Conservation (phyloP, 2,329 filamentous ascomycete species). For the Rugonectria rugulosa region DNA sequence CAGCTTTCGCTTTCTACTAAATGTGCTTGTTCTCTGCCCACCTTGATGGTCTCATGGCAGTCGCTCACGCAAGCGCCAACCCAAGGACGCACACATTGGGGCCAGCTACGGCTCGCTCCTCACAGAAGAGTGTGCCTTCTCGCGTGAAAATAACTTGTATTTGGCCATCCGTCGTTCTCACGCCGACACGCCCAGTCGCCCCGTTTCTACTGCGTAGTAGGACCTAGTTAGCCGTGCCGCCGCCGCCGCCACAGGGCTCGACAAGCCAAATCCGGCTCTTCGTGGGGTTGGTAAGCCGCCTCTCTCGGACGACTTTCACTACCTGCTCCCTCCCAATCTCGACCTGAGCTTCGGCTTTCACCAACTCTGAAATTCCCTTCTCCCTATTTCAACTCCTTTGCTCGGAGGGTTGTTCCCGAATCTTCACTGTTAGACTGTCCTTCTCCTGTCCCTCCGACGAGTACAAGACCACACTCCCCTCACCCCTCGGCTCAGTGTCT, state of each 20-base stretch:
- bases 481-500: slow-evolving; percentile 21
- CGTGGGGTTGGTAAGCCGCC: slow-evolving; percentile 20
- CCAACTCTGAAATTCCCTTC: too few species aligned
- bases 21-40: background rate
- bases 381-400: background rate
- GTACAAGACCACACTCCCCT: slow-evolving; percentile 12
- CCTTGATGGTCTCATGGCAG: background rate
- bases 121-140: slow-evolving; percentile 11
- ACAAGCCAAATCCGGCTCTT: slow-evolving; percentile 35
- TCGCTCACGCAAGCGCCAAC: background rate
- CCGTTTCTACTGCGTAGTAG: too few species aligned
- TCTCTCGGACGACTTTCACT: slow-evolving; percentile 8
- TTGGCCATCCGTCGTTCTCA: slow-evolving; percentile 7
- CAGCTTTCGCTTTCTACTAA: background rate
- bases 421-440: slow-evolving; percentile 15
- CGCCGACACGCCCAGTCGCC: slow-evolving; percentile 12
- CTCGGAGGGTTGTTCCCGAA: slow-evolving; percentile 1
- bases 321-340: slow-evolving; percentile 8
- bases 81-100: slow-evolving; percentile 12
- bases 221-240: slow-evolving; percentile 22
- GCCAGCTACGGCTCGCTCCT: background rate
- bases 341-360: background rate
- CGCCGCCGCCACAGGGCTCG: slow-evolving; percentile 27
- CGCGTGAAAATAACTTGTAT: slow-evolving; percentile 12
- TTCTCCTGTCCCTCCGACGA: slow-evolving; percentile 5